Percentiles rank a stretch among this genome's conserved stretches.
Conservation (phyloP, 2,329 filamentous ascomycete genomes). For the Onygenales sp. region DNA sequence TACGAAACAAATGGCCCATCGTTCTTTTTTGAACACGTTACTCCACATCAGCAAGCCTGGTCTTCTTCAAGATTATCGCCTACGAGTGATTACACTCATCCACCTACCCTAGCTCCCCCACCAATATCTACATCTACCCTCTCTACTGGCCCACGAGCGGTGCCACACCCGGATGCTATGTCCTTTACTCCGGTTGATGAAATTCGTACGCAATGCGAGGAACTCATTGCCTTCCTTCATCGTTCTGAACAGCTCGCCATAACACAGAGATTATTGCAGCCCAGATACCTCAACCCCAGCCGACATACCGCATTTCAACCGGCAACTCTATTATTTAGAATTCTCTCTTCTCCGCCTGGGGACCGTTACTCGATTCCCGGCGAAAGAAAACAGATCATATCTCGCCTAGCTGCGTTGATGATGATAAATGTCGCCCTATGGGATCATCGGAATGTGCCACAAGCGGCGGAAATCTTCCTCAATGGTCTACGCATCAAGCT, state of each 20-base stretch:
- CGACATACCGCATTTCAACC: constrained; percentile 22
- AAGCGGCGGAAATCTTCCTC: constrained; percentile 24
- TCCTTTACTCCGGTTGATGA: constrained; percentile 14
- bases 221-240: constrained; percentile 29
- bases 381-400: constrained; percentile 30
- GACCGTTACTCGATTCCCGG: constrained; percentile 25
- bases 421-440: constrained; percentile 31
- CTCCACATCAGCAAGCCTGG: constrained; percentile 1
- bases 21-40: constrained; percentile 25
- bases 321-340: constrained; percentile 21
- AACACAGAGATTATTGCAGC: constrained; percentile 16
- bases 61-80: neutral
- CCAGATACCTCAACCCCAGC: constrained; percentile 10
- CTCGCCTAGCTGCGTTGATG: constrained; percentile 25
- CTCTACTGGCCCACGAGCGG: too few relatives aligned
- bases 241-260: constrained; percentile 28
- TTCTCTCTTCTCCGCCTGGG: constrained; percentile 24
- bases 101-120: neutral
- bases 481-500: constrained; percentile 21
- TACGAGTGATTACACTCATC: constrained; percentile 7
- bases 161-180: neutral
- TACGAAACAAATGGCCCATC: constrained; percentile 26
- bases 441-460: constrained; percentile 27
- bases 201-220: constrained; percentile 25
- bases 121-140: constrained; percentile 4